These are phyloP conservation scores for Pyrus communis DNA, from an alignment of 306 rosid species.

Conservation along the genomic window DNA sequence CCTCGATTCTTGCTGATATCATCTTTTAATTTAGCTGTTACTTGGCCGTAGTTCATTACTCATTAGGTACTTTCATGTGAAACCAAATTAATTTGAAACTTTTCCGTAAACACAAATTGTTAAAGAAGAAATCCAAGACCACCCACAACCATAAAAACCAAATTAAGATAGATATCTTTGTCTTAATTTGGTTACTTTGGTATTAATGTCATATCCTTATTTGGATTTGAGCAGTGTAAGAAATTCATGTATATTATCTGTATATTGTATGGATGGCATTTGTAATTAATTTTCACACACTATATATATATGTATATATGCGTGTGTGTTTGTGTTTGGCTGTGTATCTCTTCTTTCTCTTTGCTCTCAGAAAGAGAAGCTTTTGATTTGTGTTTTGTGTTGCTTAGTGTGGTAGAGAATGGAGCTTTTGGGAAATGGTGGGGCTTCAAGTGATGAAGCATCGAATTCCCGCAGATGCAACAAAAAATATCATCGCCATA, in stretches of 20 bases:
- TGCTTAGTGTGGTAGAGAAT: constrained; percentile 2
- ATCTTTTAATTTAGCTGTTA: not conserved
- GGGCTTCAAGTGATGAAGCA: constrained; percentile 30
- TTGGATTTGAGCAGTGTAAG: not conserved
- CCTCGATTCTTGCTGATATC: not conserved
- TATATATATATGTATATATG: not conserved
- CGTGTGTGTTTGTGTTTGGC: not conserved
- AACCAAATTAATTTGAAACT: not conserved
- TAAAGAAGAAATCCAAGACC: not conserved
- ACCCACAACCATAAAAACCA: not conserved
- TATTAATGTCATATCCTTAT: not conserved
- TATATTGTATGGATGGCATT: not conserved
- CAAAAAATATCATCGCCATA: constrained; percentile 42
- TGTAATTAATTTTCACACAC: not conserved
- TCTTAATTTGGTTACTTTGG: not conserved
- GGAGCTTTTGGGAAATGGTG: constrained; percentile 25
- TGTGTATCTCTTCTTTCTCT: not conserved
- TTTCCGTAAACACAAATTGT: not conserved
- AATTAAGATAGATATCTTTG: not conserved
- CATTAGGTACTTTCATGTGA: not conserved
- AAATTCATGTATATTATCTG: not conserved
- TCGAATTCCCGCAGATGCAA: constrained; percentile 16
- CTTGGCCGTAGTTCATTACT: not conserved
- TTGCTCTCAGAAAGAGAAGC: not conserved
- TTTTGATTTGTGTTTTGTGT: not conserved